Evolutionary conservation across 352 stramenopile species (phyloP), one percentile per base, ranked within the genome.

Genomic region (Pythium rishiriense): DNA sequence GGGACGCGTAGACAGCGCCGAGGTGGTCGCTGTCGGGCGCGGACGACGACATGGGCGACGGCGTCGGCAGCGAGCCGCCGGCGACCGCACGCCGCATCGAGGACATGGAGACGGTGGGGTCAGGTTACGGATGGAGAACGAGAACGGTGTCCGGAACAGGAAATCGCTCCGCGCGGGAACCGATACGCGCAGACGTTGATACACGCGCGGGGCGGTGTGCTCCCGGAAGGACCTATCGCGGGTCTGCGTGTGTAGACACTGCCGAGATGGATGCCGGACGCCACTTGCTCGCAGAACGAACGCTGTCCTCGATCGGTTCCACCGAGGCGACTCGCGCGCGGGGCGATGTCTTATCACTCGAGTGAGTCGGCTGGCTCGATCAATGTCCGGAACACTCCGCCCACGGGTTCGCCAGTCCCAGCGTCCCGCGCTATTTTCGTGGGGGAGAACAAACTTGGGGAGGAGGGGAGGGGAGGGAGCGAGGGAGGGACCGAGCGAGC

Each of bases 21-120:
- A 61, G 42, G 14, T 25, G 48, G 22, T 46, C 49, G 56, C 41
- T 31, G 33, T 65, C 63, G 42, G 56, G 54, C 24, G 54, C 63
- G 17, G 47, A 59, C 19, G 35, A 28, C 17, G 62, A 62, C 39
- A 65, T 46, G 46, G 48, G 33, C 12, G 54, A 70, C 25, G 56
- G 17, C 21, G 56, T 39, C 21, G 50, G 50, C 48, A 62, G 48
- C 11, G 56, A 64, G 43, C 53, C 39, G 37, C 53, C 50, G 37
- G 37, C 59, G 39, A 66, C 49, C 17, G 59, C 59, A 19, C 59
- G 59, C 9, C 59, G 59, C 59, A 66, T 66, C 19, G n/a, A 4
- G 2, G 24, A 45, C 26, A 24, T 24, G 21, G 58, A 31, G 28
- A n/a, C n/a, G n/a, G n/a, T n/a, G n/a, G n/a, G n/a, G n/a, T n/a